Base-by-base conservation (phyloP, 1,284 basidiomycete genomes). In the Phellopilus nigrolimitatus region DNA sequence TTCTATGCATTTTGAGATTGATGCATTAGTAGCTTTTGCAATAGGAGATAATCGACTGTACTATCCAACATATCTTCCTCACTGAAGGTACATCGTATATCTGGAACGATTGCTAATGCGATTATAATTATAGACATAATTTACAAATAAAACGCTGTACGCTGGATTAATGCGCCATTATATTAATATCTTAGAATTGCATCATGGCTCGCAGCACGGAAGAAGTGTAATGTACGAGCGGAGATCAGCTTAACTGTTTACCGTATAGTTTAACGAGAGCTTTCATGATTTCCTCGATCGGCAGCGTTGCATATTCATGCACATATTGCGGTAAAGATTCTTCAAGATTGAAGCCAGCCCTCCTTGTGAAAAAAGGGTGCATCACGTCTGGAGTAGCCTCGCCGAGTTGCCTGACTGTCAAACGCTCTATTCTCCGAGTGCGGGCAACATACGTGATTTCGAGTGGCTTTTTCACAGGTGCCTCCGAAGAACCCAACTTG, bases 321-420 rank as follows among this genome's bases (percentile, higher is more conserved):
- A 92, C 87, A 60, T 90, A 90, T 57, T 87, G 84, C 1, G 91
- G 91, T 15, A 93, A 64, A 0, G 86, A 82, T 57, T 91, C 86
- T 61, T 88, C 85, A 41, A 91, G 68, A 58, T 80, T 89, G 66
- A 88, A 84, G 1, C 88, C 87, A 27, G 90, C 84, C 61, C 81
- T 87, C 61, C 89, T 88, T 78, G 84, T 84, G 68, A 89, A 88
- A 66, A 89, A 88, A 34, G 89, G 79, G 70, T 87, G 85, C 88
- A 84, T 90, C 8, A 91, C 87, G 61, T 91, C 88, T 1, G 88
- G 88, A 0, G 91, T 92, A 12, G 86, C 88, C 64, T 92, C 88
- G 30, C 91, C 91, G 7, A 94, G 71, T 62, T 91, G 87, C 41
- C 84, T 78, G 75, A 94, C 84, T 24, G 84, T 88, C 47, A 89